Conservation (phyloP, 257 asterid species). For the Anisodus acutangulus region DNA sequence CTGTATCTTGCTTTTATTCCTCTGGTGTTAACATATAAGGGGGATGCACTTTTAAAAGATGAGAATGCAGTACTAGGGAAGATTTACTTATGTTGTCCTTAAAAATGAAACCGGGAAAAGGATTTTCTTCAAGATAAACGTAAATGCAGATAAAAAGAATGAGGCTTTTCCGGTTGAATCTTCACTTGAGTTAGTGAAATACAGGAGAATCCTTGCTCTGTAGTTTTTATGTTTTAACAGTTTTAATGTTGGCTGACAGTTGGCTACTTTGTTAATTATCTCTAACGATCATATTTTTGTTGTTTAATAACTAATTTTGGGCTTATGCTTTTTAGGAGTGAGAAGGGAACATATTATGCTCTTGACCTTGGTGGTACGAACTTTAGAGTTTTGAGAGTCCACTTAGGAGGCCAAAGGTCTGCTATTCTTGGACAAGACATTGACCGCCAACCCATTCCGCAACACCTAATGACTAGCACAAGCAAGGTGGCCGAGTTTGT, state of each 20-base stretch:
- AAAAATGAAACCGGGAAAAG: neutral
- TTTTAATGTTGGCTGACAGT: neutral
- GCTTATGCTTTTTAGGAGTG: constrained; percentile 43
- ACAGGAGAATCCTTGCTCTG: neutral
- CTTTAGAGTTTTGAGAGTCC: constrained; percentile 68
- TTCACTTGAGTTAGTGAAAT: neutral
- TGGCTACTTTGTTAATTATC: neutral
- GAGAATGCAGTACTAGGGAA: neutral
- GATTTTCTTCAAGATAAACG: constrained; percentile 1
- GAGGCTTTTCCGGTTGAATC: constrained; percentile 3
- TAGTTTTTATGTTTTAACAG: neutral
- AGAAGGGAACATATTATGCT: constrained; percentile 61
- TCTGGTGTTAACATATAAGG: neutral
- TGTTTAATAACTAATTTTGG: neutral
- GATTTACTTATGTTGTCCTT: neutral
- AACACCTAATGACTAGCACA: constrained; percentile 59
- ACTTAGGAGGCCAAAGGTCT: constrained; percentile 64
- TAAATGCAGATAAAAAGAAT: neutral
- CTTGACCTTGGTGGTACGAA: constrained; percentile 78
- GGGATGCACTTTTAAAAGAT: neutral
- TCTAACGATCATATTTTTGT: neutral
- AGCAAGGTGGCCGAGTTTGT: constrained; percentile 54
- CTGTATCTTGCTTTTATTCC: neutral
- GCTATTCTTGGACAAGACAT: constrained; percentile 52
- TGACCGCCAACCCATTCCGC: constrained; percentile 61